These are phyloP conservation scores for Fusarium agapanthi DNA, from an alignment of 2,329 filamentous ascomycete genomes.

Conservation along the genomic window DNA sequence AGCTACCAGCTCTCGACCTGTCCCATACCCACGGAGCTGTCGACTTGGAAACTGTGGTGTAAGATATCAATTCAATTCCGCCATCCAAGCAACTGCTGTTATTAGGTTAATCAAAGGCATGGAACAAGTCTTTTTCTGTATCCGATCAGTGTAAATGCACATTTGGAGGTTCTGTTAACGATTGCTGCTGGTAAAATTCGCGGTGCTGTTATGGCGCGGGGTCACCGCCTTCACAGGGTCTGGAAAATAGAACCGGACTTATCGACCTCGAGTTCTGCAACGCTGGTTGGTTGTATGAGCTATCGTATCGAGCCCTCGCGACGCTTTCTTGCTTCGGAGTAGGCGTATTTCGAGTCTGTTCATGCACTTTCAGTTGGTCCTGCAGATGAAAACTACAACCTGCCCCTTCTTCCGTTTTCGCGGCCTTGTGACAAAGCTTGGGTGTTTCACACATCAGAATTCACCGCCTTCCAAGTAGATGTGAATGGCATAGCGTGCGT, in stretches of 20 bases:
- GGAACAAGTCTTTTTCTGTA: not conserved
- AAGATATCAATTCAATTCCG: not conserved
- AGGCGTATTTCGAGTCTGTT: not conserved
- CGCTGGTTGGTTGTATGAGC: constrained; percentile 20
- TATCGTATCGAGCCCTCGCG: constrained; percentile 14
- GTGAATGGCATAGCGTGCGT: constrained; percentile 16
- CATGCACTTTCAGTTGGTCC: constrained; percentile 5
- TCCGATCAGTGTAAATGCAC: not conserved
- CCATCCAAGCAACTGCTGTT: not conserved
- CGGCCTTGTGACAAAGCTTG: constrained; percentile 7
- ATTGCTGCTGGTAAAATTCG: constrained; percentile 20
- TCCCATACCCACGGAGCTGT: not conserved
- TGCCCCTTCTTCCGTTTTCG: constrained; percentile 9
- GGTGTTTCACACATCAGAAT: constrained; percentile 15
- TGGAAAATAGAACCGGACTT: constrained; percentile 43
- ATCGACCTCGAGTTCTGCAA: constrained; percentile 35
- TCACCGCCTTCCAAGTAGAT: constrained; percentile 33
- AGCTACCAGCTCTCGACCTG: constrained; percentile 6
- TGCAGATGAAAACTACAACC: not conserved
- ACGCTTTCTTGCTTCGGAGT: constrained; percentile 16
- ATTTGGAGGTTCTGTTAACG: not conserved
- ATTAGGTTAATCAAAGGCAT: too few relatives aligned
- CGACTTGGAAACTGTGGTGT: not conserved
- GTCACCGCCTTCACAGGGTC: constrained; percentile 43
- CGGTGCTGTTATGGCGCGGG: constrained; percentile 36